Conservation (phyloP, 257 asterid genomes). For the Solanum neorickii region DNA sequence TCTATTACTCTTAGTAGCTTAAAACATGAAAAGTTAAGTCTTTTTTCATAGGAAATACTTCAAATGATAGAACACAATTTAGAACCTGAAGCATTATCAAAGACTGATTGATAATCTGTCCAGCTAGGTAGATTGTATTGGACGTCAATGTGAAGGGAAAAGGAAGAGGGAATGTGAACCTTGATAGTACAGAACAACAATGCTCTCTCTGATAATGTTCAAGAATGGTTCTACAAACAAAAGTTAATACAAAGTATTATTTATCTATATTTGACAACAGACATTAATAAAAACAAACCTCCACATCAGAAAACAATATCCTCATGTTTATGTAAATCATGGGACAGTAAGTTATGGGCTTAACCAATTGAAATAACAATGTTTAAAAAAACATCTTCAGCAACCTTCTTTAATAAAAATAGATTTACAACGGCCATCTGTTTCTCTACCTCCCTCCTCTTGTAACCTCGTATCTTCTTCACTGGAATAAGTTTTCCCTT, state of each 20-base stretch:
- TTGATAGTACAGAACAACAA: too few species aligned
- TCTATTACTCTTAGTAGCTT: too few species aligned
- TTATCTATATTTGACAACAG: neutral
- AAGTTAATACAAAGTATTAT: neutral
- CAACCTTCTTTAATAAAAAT: constrained; percentile 17
- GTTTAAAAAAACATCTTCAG: constrained; percentile 17
- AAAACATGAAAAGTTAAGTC: too few species aligned
- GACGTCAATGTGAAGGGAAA: too few species aligned
- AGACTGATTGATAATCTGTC: too few species aligned
- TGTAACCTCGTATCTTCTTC: constrained; percentile 41
- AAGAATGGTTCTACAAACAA: too few species aligned
- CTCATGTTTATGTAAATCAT: constrained; percentile 15
- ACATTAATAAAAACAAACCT: neutral
- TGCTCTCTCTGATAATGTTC: too few species aligned
- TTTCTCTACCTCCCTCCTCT: constrained; percentile 25
- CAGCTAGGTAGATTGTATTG: too few species aligned
- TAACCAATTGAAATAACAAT: constrained; percentile 9
- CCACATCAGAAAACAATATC: constrained; percentile 27
- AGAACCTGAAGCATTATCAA: too few species aligned
- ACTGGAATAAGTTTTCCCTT: constrained; percentile 35
- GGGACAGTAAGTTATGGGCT: constrained; percentile 9
- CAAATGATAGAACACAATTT: too few species aligned
- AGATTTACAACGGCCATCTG: constrained; percentile 19
- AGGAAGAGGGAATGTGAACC: too few species aligned
- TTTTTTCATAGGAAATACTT: too few species aligned